Evolutionary conservation across 345 rosid genomes (phyloP).

Genomic region (Lepidium africanum): DNA sequence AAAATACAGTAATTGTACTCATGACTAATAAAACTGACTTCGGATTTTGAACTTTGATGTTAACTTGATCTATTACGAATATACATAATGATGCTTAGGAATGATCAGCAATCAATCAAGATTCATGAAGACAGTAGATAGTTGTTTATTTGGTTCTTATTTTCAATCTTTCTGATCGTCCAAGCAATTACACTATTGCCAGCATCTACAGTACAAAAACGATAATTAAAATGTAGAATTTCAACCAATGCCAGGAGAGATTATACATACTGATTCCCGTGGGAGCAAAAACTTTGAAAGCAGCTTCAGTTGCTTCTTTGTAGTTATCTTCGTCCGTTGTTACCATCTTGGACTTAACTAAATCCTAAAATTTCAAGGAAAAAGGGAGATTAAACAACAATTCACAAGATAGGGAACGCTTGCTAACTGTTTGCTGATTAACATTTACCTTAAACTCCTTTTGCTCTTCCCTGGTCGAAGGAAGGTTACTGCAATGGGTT

Average conservation of each 20-base stretch:
- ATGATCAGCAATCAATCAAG: neutral
- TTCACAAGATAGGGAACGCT: conserved; percentile 5
- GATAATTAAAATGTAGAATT: neutral
- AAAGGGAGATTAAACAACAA: conserved; percentile 10
- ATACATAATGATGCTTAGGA: neutral
- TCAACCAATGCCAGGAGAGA: conserved; percentile 3
- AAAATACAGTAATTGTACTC: neutral
- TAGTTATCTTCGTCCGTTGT: conserved; percentile 84
- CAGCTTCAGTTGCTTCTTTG: conserved; percentile 76
- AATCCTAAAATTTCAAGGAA: conserved; percentile 43
- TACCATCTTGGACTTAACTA: conserved; percentile 64
- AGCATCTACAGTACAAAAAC: neutral
- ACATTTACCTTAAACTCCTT: conserved; percentile 68
- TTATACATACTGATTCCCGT: conserved; percentile 78
- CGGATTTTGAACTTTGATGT: neutral
- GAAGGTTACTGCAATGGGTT: conserved; percentile 61
- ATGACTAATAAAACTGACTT: neutral
- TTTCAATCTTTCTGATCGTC: neutral
- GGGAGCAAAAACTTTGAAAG: conserved; percentile 85
- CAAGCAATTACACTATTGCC: neutral
- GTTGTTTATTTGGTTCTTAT: neutral
- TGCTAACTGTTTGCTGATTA: conserved; percentile 7
- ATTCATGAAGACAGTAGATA: neutral
- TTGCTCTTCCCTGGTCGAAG: conserved; percentile 81
- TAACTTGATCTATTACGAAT: neutral